These are phyloP conservation scores for Blastocystis hominis DNA, from an alignment of 352 stramenopile species.

Conservation along the genomic window DNA sequence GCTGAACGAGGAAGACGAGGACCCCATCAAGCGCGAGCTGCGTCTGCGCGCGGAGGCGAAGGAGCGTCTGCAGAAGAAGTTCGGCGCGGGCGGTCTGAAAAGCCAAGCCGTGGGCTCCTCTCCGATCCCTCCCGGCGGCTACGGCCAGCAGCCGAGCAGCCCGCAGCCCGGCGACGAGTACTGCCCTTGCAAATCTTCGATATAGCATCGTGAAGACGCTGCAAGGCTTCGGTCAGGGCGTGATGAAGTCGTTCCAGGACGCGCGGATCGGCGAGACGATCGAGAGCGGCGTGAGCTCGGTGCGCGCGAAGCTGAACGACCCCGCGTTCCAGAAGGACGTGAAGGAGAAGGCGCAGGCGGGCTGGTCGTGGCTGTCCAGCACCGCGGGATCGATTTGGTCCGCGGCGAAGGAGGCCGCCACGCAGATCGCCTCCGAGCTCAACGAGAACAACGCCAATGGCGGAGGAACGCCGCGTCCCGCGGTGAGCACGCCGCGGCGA, in stretches of 20 bases:
- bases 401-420: background rate
- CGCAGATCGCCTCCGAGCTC: background rate
- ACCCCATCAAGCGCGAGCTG: slow-evolving; percentile 11
- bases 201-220: background rate
- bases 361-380: slow-evolving; percentile 56
- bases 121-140: slow-evolving; percentile 22
- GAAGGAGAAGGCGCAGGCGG: slow-evolving; percentile 19
- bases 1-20: background rate
- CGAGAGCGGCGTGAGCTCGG: background rate
- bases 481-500: background rate
- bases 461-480: background rate
- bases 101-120: slow-evolving; percentile 16
- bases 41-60: slow-evolving; percentile 13
- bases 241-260: background rate
- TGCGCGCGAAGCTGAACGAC: slow-evolving; percentile 18
- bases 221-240: background rate
- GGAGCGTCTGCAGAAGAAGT: slow-evolving; percentile 35
- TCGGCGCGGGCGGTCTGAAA: background rate
- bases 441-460: background rate
- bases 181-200: background rate
- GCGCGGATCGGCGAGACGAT: background rate
- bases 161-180: background rate
- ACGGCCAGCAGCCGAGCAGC: background rate
- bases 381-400: slow-evolving; percentile 49
- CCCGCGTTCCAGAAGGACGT: slow-evolving; percentile 39